These are phyloP conservation scores for Colletotrichum lupini DNA, from an alignment of 2,329 filamentous ascomycete species.

Conservation along the genomic window DNA sequence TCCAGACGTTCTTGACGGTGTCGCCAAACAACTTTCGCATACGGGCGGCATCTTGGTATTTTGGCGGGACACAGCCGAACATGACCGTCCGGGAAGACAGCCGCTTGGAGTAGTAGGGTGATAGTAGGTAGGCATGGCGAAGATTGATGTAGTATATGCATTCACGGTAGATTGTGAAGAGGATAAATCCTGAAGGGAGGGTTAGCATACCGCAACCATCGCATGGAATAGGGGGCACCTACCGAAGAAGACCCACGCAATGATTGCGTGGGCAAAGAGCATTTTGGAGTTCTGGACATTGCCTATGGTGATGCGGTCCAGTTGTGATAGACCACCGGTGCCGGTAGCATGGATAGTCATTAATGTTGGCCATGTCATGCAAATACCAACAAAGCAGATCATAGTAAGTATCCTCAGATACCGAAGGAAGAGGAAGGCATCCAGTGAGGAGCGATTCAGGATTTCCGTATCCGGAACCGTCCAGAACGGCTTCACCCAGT, in stretches of 20 bases:
- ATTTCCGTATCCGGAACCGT: slow-evolving; percentile 80
- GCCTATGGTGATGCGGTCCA: slow-evolving; percentile 67
- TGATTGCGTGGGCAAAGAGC: slow-evolving; percentile 83
- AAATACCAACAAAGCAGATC: slow-evolving; percentile 83
- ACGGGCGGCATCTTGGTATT: slow-evolving; percentile 79
- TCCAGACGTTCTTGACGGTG: slow-evolving; percentile 85
- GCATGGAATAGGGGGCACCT: neutral
- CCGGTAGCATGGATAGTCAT: slow-evolving; percentile 88
- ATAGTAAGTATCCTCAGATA: slow-evolving; percentile 72
- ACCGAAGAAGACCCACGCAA: slow-evolving; percentile 85
- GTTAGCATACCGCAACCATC: neutral
- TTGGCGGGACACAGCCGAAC: slow-evolving; percentile 85
- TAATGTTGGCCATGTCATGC: slow-evolving; percentile 87
- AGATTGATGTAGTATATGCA: slow-evolving; percentile 94
- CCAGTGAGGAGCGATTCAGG: slow-evolving; percentile 90
- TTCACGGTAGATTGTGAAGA: slow-evolving; percentile 91
- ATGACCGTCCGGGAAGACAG: slow-evolving; percentile 92
- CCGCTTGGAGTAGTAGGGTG: slow-evolving; percentile 83
- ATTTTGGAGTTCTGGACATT: slow-evolving; percentile 69
- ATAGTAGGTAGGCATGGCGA: slow-evolving; percentile 92
- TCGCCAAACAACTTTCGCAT: slow-evolving; percentile 82
- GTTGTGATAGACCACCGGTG: slow-evolving; percentile 70
- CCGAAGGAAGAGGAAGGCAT: slow-evolving; percentile 90
- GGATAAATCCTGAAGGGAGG: slow-evolving; percentile 71
- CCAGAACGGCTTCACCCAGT: slow-evolving; percentile 77